These are phyloP conservation scores for Harringtonia aguacate DNA, from an alignment of 2,329 filamentous ascomycete species.

Conservation along the genomic window DNA sequence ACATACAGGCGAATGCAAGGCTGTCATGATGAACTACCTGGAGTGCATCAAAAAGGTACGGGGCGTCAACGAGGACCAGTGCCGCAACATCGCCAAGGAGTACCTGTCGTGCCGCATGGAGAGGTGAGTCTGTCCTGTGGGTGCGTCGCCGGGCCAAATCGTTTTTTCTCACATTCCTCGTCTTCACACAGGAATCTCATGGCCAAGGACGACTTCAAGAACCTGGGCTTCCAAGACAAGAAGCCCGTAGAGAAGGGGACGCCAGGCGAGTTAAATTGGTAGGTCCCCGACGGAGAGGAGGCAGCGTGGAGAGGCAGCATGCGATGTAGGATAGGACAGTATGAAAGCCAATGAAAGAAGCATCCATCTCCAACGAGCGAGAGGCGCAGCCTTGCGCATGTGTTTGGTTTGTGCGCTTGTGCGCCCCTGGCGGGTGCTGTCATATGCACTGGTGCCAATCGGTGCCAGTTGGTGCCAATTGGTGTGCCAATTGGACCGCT, in stretches of 20 bases:
- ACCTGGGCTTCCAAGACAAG: constrained; percentile 63
- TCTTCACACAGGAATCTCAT: constrained; percentile 64
- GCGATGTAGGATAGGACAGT: too few species aligned
- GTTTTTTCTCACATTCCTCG: too few species aligned
- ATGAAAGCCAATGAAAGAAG: too few species aligned
- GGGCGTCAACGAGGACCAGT: constrained; percentile 79
- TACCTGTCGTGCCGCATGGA: constrained; percentile 95
- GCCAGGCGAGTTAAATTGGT: constrained; percentile 24
- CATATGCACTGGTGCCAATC: too few species aligned
- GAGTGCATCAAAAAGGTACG: constrained; percentile 74
- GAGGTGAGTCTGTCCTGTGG: constrained; percentile 42
- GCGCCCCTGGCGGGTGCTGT: too few species aligned
- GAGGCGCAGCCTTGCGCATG: too few species aligned
- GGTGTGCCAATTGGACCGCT: too few species aligned
- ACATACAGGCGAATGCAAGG: constrained; percentile 83
- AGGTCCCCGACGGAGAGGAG: constrained; percentile 3
- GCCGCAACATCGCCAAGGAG: constrained; percentile 73
- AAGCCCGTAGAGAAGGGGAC: constrained; percentile 16
- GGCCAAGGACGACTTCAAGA: constrained; percentile 91
- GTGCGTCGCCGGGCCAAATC: background rate
- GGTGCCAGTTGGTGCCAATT: too few species aligned
- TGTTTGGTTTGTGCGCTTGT: too few species aligned
- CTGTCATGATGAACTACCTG: constrained; percentile 76
- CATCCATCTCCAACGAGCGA: too few species aligned
- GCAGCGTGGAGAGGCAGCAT: too few species aligned